Conservation (phyloP, 169 alveolate species). For the Toxoplasma gondii region DNA sequence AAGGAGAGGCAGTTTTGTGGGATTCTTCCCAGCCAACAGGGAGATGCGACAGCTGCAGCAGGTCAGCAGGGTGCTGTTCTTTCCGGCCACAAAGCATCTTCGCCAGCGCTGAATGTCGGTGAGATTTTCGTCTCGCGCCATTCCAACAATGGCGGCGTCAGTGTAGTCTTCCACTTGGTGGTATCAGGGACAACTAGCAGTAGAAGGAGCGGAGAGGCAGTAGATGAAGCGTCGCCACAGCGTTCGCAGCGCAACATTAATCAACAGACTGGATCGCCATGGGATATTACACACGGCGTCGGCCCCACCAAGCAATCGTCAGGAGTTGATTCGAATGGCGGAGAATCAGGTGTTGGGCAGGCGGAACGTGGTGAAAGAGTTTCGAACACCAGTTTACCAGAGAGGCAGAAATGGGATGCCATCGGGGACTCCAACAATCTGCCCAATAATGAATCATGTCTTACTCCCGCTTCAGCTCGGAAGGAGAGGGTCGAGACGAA, state of each 20-base stretch:
- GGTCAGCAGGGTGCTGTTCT: background rate
- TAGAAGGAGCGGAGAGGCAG: background rate
- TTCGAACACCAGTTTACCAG: background rate
- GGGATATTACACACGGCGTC: too few relatives aligned
- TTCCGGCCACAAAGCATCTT: background rate
- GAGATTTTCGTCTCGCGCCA: conserved; percentile 29
- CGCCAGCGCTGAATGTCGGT: background rate
- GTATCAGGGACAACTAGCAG: background rate
- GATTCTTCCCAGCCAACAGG: background rate
- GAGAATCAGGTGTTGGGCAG: background rate
- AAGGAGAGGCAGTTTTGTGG: background rate
- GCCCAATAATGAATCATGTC: background rate
- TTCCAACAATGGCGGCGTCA: background rate
- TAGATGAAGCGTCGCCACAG: too few relatives aligned
- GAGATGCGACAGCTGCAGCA: background rate
- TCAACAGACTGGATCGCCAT: too few relatives aligned
- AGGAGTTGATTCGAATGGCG: background rate
- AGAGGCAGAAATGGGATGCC: background rate
- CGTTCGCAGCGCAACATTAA: too few relatives aligned
- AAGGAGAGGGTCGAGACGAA: too few relatives aligned
- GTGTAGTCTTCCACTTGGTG: background rate
- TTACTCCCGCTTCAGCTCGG: too few relatives aligned
- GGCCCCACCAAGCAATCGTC: too few relatives aligned
- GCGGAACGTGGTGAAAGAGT: background rate
- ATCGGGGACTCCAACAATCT: background rate